Conservation (phyloP, 2,329 filamentous ascomycete species). For the Diaporthe capsici region DNA sequence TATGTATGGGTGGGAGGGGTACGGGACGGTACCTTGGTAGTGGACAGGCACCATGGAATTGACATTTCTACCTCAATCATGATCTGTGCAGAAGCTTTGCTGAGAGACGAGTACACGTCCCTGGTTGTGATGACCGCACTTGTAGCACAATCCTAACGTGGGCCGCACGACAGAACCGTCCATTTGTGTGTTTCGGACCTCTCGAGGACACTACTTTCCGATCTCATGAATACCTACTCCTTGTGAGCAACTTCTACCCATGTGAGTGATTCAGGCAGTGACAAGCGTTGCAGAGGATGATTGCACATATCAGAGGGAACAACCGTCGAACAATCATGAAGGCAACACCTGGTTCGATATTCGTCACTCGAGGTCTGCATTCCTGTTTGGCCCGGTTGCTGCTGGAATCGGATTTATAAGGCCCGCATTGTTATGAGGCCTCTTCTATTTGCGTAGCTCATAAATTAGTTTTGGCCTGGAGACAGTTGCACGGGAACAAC, state of each 20-base stretch:
- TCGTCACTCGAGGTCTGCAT: too few relatives aligned
- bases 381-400: too few relatives aligned
- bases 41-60: neutral
- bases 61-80: neutral
- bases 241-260: too few relatives aligned
- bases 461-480: too few relatives aligned
- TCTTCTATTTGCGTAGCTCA: too few relatives aligned
- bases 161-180: too few relatives aligned
- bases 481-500: too few relatives aligned
- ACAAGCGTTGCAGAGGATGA: too few relatives aligned
- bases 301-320: neutral
- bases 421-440: too few relatives aligned
- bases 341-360: neutral
- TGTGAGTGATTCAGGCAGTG: neutral
- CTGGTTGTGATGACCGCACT: neutral
- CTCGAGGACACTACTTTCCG: too few relatives aligned
- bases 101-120: neutral
- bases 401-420: neutral
- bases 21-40: neutral
- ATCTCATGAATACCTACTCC: too few relatives aligned
- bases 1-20: neutral
- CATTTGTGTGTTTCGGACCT: too few relatives aligned
- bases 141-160: neutral
- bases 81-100: neutral
- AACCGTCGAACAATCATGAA: neutral